phyloP scores from a whole-genome alignment of 2,329 filamentous ascomycete genomes.

The Setomelanomma holmii region DNA sequence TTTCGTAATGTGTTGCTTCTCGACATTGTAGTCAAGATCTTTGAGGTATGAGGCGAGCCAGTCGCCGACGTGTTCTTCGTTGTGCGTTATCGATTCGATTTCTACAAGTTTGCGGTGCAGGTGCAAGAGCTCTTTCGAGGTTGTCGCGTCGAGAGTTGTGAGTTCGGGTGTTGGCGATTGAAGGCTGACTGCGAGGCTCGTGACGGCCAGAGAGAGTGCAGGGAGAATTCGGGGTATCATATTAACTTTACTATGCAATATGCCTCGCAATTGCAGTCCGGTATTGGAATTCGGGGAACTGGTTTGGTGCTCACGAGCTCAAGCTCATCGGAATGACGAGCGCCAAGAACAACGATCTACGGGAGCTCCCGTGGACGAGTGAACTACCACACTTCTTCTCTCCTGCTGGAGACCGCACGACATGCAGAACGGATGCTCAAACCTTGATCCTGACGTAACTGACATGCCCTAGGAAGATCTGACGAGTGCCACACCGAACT shows the following conservation, averaged over 20 bases:
- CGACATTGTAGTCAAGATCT: conserved; percentile 66
- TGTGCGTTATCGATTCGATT: conserved; percentile 73
- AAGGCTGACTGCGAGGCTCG: conserved; percentile 8
- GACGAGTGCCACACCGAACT: no score
- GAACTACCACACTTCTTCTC: no score
- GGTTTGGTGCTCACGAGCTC: conserved; percentile 17
- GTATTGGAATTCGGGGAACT: conserved; percentile 1
- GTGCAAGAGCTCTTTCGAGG: conserved; percentile 63
- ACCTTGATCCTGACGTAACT: no score
- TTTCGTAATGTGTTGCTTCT: conserved; percentile 61
- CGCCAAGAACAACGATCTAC: no score
- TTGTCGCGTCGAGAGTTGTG: conserved; percentile 23
- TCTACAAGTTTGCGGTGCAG: conserved; percentile 79
- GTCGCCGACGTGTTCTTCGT: conserved; percentile 72
- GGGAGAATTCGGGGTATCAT: conserved; percentile 27
- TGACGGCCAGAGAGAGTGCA: conserved; percentile 13
- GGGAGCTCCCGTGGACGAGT: no score
- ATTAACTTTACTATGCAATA: not conserved
- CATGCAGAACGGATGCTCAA: no score
- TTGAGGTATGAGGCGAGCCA: conserved; percentile 74
- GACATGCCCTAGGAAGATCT: no score
- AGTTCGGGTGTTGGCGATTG: conserved; percentile 12
- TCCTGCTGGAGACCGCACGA: no score
- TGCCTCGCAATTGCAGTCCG: conserved; percentile 5
- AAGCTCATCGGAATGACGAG: not conserved